Base-by-base conservation (phyloP, 2,329 filamentous ascomycete species). In the Curvularia spicifera region DNA sequence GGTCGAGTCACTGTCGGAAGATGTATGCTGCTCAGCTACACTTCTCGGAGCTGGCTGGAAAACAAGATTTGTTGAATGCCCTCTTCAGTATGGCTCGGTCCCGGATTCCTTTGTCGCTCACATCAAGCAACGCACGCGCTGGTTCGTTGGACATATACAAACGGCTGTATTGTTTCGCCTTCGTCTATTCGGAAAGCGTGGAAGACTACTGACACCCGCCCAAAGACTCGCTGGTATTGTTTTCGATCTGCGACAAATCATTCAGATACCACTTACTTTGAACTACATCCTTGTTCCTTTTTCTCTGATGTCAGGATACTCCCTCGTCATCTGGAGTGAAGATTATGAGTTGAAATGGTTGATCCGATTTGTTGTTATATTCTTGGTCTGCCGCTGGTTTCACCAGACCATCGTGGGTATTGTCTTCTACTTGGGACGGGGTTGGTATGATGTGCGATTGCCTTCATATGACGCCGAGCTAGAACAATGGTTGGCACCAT, bases 1-100 rank as follows among this genome's bases (percentile, higher is more conserved):
- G 0, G 79, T 84, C 1, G 84, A 82, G 13, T 86, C 84, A 4
- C 75, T 88, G 7, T 82, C 84, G 4, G 87, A 89, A 69, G 87
- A 89, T 67, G 82, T 86, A 2, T 82, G 81, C 48, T 87, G 83
- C 2, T 24, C 20, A 15, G 22, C 20, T 15, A 24, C 22, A 26
- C 22, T 44, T 15, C 42, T 44, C 2, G 42, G 42, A 28, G 22
- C 20, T 22, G 42, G 42, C 6, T 44, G 42, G 42, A 44, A 44
- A 26, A 26, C 42, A 28, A 2, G 10, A n/a, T 44, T 26, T 44
- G 42, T 26, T 15, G 22, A 26, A 26, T 24, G 22, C 12, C 20
- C 42, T 13, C 42, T 44, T 8, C 42, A 44, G 22, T 44, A 26
- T 15, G 42, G 42, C 22, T 26, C 22, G 10, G 42, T 44, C 15